Evolutionary conservation across 148 eudicot genomes (phyloP).

Genomic region (Amaranthus palmeri): DNA sequence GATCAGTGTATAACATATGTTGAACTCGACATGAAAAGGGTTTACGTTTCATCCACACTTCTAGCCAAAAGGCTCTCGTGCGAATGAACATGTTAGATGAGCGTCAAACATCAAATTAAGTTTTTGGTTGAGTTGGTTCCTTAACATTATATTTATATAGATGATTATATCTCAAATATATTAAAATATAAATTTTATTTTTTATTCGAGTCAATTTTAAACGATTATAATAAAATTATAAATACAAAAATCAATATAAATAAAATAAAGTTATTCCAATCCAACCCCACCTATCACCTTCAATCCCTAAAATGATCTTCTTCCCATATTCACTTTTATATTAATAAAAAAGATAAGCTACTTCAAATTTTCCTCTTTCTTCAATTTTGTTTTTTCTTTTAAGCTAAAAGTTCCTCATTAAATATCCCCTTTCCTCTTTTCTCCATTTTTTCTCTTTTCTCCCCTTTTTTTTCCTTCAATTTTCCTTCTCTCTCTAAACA

Average conservation of each 20-base stretch:
- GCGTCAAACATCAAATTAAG: too few species aligned
- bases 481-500: background rate
- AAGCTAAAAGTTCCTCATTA: constrained; percentile 12
- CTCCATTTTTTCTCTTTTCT: constrained; percentile 4
- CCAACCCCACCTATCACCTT: constrained; percentile 9
- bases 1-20: too few species aligned
- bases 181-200: too few species aligned
- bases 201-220: too few species aligned
- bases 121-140: too few species aligned
- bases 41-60: too few species aligned
- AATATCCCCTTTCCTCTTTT: constrained; percentile 13
- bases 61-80: too few species aligned
- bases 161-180: too few species aligned
- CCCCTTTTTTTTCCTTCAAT: background rate
- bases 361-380: background rate
- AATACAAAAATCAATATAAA: background rate
- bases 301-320: constrained; percentile 25
- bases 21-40: too few species aligned
- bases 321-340: background rate
- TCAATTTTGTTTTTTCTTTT: background rate
- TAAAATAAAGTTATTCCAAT: background rate
- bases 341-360: constrained; percentile 14
- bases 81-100: too few species aligned
- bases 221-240: too few species aligned
- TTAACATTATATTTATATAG: too few species aligned